Percentiles rank a stretch among this genome's conserved stretches.
These are phyloP conservation scores for Neurospora tetrasperma DNA, from an alignment of 495 filamentous ascomycete genomes.

Conservation along the genomic window DNA sequence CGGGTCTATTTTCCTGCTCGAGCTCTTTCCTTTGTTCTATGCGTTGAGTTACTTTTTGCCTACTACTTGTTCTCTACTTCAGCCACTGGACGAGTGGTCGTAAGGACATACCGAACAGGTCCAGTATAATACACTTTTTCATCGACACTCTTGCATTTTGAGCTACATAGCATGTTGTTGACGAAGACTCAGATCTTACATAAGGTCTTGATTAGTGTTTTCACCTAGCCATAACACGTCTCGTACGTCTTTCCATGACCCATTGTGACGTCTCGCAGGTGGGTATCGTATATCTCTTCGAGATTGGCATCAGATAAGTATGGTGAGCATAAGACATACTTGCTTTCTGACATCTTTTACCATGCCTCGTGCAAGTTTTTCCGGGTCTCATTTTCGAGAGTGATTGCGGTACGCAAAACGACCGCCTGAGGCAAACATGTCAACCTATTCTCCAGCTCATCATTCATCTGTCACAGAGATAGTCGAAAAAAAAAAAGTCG, in stretches of 20 bases:
- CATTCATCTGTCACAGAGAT: not conserved
- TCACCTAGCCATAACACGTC: not conserved
- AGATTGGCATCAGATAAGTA: not conserved
- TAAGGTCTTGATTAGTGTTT: not conserved
- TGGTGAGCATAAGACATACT: not conserved
- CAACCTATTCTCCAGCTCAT: not conserved
- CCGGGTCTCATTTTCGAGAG: not conserved
- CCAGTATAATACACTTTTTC: not conserved
- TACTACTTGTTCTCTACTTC: not conserved
- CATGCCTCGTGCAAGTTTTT: not conserved
- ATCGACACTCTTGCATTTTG: not conserved
- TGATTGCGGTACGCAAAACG: not conserved
- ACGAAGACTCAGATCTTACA: not conserved
- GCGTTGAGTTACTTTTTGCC: not conserved
- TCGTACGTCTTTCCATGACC: not conserved
- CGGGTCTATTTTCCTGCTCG: not conserved
- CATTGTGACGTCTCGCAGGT: not conserved
- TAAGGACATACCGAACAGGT: not conserved
- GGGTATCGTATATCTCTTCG: not conserved
- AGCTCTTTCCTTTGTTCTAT: not conserved
- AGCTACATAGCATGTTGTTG: not conserved
- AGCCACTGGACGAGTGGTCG: not conserved
- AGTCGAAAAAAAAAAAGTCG: not conserved
- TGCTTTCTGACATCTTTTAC: not conserved
- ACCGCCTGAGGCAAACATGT: not conserved